Evolutionary conservation across 345 rosid species (phyloP).

Genomic region (Rubroshorea leprosula): DNA sequence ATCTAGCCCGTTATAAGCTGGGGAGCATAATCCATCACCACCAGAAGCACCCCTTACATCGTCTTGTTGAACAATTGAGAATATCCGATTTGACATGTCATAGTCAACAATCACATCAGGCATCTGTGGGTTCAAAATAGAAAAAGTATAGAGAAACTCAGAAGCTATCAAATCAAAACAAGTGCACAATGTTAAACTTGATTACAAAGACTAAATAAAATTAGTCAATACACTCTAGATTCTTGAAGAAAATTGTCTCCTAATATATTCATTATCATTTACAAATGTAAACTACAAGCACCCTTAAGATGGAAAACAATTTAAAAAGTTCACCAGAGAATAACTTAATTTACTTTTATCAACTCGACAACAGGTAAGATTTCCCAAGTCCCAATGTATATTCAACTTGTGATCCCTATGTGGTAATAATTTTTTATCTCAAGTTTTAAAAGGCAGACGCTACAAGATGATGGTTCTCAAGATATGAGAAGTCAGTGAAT

Average conservation of each 20-base stretch:
- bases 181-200: not conserved
- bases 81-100: conserved; percentile 51
- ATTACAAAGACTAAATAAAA: too few species aligned
- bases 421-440: too few species aligned
- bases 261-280: not conserved
- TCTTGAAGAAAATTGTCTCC: not conserved
- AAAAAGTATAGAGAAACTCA: not conserved
- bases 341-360: too few species aligned
- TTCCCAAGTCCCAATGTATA: too few species aligned
- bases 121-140: conserved; percentile 44
- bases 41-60: conserved; percentile 31
- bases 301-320: too few species aligned
- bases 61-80: conserved; percentile 63
- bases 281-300: not conserved
- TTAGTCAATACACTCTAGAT: too few species aligned
- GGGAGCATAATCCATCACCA: conserved; percentile 20
- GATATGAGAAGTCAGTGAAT: too few species aligned
- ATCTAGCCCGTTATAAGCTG: conserved; percentile 22
- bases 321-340: too few species aligned
- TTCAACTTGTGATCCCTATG: too few species aligned
- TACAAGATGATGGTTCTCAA: too few species aligned
- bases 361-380: too few species aligned
- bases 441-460: too few species aligned
- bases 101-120: conserved; percentile 83
- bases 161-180: not conserved